Evolutionary conservation across 169 alveolate species (phyloP), one percentile per base, ranked within the genome.

Genomic region (Cryptosporidium xiaoi): DNA sequence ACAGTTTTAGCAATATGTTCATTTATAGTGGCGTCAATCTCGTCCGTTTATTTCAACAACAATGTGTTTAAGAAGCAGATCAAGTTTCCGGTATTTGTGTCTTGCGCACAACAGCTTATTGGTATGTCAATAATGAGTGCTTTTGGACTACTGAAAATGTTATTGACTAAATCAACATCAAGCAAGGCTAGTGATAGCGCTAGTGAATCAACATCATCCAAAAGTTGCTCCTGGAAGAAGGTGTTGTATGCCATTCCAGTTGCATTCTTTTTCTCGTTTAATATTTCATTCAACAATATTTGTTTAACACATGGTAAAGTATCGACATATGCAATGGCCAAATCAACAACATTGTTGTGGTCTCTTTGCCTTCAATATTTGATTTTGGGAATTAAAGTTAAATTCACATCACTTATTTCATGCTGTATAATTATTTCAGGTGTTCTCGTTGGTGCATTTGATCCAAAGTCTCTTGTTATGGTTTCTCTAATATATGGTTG

Each of bases 281-380:
- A 77, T 58, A 77, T 77, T 56, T 77, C 87, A 7, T 77, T 77
- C 65, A 77, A 77, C 20, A 77, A 77, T 48, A 77, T 77, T 18
- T 77, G 87, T 60, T 46, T 77, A 29, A 77, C 87, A 12, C 87
- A 77, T 24, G 87, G 87, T 6, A 77, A 77, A 29, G 87, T 77
- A 13, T 77, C 87, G 34, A 77, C 87, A 12, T 77, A 77, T 31
- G 87, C 87, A 15, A 77, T 77, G 87, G 87, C 87, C 10, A 77
- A 77, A 34, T 77, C 87, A 33, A 77, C 87, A 33, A 77, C 87
- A 5, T 18, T 77, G 15, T 7, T 77, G 44, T 77, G 87, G 87
- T 77, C 87, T 18, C 51, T 77, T 2, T 62, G 69, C 34, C 64
- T 77, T 8, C 87, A 77, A 51, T 77, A 46, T 51, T 20, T 77